These are phyloP conservation scores for Prototheca stagnorum DNA, from an alignment of 163 green algal genomes.

Conservation along the genomic window DNA sequence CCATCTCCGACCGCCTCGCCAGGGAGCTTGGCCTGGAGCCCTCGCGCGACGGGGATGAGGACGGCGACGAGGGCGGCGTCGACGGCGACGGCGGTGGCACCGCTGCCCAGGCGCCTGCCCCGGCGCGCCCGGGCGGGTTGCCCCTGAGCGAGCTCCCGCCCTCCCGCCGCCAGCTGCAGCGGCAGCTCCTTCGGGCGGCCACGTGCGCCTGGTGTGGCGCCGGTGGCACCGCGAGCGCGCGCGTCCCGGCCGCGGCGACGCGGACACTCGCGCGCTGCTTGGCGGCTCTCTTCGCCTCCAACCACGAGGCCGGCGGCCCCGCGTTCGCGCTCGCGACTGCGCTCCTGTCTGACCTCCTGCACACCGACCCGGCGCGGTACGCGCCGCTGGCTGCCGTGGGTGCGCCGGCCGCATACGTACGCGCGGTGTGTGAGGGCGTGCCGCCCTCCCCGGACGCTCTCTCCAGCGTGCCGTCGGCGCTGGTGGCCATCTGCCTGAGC, in stretches of 20 bases:
- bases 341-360: slow-evolving; percentile 71
- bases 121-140: no score
- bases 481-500: slow-evolving; percentile 82
- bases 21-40: no score
- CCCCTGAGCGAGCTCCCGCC: slow-evolving; percentile 13
- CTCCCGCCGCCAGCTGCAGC: slow-evolving; percentile 68
- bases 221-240: slow-evolving; percentile 1
- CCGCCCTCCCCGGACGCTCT: slow-evolving; percentile 61
- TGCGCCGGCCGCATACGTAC: slow-evolving; percentile 60
- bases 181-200: slow-evolving; percentile 66
- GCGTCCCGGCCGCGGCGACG: slow-evolving; percentile 10
- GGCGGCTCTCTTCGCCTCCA: not conserved
- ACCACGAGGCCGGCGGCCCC: slow-evolving; percentile 57
- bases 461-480: slow-evolving; percentile 48
- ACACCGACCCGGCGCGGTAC: slow-evolving; percentile 81
- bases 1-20: not conserved
- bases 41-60: no score
- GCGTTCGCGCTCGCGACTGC: slow-evolving; percentile 70
- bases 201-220: slow-evolving; percentile 53
- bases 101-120: no score
- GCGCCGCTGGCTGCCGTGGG: slow-evolving; percentile 40
- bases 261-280: not conserved
- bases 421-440: slow-evolving; percentile 38
- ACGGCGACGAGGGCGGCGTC: no score
- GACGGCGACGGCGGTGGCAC: no score